Evolutionary conservation across 1,139 yeast genomes (phyloP).

Genomic region (Yamadazyma atlantica): DNA sequence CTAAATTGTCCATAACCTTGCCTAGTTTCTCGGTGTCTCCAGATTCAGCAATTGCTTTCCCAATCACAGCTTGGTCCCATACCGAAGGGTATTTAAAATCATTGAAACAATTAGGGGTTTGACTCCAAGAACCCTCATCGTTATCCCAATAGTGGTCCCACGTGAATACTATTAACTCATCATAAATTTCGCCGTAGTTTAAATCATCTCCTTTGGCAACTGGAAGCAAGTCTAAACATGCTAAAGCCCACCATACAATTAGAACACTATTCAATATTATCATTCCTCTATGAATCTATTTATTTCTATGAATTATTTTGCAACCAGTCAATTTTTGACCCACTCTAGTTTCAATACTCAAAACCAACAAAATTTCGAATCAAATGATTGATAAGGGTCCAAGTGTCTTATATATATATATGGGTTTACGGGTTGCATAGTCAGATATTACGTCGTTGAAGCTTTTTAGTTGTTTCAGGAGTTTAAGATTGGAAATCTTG

Average conservation of each 20-base stretch:
- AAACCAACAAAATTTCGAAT: not conserved
- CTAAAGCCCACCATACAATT: not conserved
- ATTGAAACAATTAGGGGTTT: slow-evolving; percentile 13
- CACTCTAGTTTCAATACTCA: too few species aligned
- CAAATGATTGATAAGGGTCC: not conserved
- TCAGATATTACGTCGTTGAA: too few species aligned
- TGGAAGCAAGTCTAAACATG: not conserved
- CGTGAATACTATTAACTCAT: slow-evolving; percentile 3
- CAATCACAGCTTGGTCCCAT: slow-evolving; percentile 28
- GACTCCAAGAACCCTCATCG: slow-evolving; percentile 12
- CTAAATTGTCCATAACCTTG: slow-evolving; percentile 11
- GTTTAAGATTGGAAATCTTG: not conserved
- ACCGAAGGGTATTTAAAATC: slow-evolving; percentile 18
- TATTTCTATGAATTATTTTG: too few species aligned
- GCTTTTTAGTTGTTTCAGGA: not conserved
- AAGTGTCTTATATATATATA: not conserved
- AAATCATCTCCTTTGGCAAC: not conserved
- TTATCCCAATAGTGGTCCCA: slow-evolving; percentile 19
- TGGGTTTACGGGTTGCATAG: too few species aligned
- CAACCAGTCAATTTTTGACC: too few species aligned
- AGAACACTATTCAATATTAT: not conserved
- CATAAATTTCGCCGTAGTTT: not conserved
- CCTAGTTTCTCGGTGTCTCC: slow-evolving; percentile 13
- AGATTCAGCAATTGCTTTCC: slow-evolving; percentile 17
- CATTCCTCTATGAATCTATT: too few species aligned